These are phyloP conservation scores for Aspergillus novoparasiticus DNA, from an alignment of 2,329 filamentous ascomycete genomes.

Conservation along the genomic window DNA sequence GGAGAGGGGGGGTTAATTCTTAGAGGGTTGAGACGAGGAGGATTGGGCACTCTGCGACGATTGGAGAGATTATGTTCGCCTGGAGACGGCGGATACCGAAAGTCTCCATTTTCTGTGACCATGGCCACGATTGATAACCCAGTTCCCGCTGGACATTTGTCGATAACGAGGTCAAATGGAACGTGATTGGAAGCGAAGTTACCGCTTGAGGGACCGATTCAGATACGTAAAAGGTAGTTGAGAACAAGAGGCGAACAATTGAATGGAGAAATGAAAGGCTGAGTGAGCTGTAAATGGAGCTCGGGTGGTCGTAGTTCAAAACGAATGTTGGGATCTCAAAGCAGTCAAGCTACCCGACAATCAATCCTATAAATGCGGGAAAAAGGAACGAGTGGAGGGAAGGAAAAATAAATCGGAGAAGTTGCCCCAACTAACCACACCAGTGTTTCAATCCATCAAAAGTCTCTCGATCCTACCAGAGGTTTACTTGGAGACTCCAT, in stretches of 20 bases:
- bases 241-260: neutral
- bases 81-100: slow-evolving; percentile 36
- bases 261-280: slow-evolving; percentile 1
- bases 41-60: slow-evolving; percentile 33
- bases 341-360: slow-evolving; percentile 14
- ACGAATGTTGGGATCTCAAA: slow-evolving; percentile 10
- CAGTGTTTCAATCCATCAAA: slow-evolving; percentile 21
- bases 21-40: slow-evolving; percentile 33
- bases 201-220: neutral
- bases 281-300: neutral
- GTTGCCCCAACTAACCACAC: slow-evolving; percentile 13
- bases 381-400: slow-evolving; percentile 19
- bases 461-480: slow-evolving; percentile 34
- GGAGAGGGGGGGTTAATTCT: slow-evolving; percentile 31
- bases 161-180: slow-evolving; percentile 16
- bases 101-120: slow-evolving; percentile 46
- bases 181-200: slow-evolving; percentile 7
- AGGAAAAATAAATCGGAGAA: slow-evolving; percentile 15
- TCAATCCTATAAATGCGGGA: slow-evolving; percentile 2
- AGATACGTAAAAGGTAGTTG: slow-evolving; percentile 3
- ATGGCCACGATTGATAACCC: slow-evolving; percentile 43
- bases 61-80: slow-evolving; percentile 34
- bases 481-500: slow-evolving; percentile 26
- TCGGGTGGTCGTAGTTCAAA: slow-evolving; percentile 2
- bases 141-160: slow-evolving; percentile 46